Evolutionary conservation across 148 eudicot species (phyloP).

Genomic region (Amaranthus cruentus): DNA sequence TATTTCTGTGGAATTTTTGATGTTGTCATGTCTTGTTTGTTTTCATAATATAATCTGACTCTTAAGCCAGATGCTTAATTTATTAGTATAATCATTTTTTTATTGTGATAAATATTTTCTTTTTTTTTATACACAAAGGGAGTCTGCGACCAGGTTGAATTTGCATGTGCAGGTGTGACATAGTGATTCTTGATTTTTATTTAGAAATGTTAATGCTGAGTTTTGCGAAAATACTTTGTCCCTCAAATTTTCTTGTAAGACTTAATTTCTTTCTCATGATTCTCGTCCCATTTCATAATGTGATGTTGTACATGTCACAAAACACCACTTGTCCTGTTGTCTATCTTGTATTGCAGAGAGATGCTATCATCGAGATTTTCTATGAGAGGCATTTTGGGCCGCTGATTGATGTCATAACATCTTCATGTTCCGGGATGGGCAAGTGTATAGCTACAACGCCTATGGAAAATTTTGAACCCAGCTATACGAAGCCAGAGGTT

Average conservation of each 20-base stretch:
- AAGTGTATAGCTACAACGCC: conserved; percentile 29
- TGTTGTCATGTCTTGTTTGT: neutral
- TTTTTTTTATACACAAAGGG: conserved; percentile 2
- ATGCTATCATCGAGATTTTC: conserved; percentile 68
- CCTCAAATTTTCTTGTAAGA: conserved; percentile 26
- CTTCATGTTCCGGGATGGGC: conserved; percentile 54
- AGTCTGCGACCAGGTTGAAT: conserved; percentile 18
- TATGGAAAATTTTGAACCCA: conserved; percentile 31
- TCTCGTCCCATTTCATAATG: conserved; percentile 4
- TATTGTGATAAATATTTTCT: neutral
- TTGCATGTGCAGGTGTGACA: conserved; percentile 25
- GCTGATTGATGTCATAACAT: conserved; percentile 71
- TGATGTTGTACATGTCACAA: neutral
- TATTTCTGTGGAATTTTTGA: neutral
- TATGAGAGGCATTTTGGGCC: conserved; percentile 88
- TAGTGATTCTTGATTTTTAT: conserved; percentile 21
- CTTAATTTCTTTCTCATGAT: conserved; percentile 10
- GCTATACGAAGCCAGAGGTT: conserved; percentile 71
- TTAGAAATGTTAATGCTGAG: conserved; percentile 20
- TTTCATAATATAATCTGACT: neutral
- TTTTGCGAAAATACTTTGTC: conserved; percentile 15
- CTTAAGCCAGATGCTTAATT: neutral
- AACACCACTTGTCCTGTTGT: conserved; percentile 1
- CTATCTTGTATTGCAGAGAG: conserved; percentile 57
- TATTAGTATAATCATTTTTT: neutral